These are phyloP conservation scores for Ascochyta clinopodiicola DNA, from an alignment of 2,329 filamentous ascomycete species.

Conservation along the genomic window DNA sequence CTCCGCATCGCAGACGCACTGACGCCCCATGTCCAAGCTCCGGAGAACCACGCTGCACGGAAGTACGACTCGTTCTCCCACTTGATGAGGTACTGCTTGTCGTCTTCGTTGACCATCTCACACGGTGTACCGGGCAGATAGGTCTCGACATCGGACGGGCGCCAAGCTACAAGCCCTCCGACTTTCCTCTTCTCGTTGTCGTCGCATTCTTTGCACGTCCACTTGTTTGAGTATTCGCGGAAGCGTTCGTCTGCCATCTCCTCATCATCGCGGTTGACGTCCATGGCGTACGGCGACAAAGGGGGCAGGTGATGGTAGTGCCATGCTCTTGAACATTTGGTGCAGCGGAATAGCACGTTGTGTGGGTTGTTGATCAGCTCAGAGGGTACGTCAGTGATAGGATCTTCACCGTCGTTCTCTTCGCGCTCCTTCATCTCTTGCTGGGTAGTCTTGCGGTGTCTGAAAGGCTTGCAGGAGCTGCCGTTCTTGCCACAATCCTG, in stretches of 20 bases:
- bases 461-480: slow-evolving; percentile 75
- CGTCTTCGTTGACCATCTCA: slow-evolving; percentile 69
- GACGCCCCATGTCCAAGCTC: slow-evolving; percentile 84
- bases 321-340: slow-evolving; percentile 75
- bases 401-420: slow-evolving; percentile 80
- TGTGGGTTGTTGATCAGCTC: slow-evolving; percentile 75
- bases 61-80: slow-evolving; percentile 84
- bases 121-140: slow-evolving; percentile 62
- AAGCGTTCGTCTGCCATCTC: slow-evolving; percentile 67
- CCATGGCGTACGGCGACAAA: slow-evolving; percentile 51
- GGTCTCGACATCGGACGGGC: slow-evolving; percentile 67
- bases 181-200: slow-evolving; percentile 68
- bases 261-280: slow-evolving; percentile 53
- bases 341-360: slow-evolving; percentile 84
- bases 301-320: slow-evolving; percentile 83
- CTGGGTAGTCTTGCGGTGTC: slow-evolving; percentile 71
- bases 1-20: slow-evolving; percentile 69
- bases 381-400: slow-evolving; percentile 68
- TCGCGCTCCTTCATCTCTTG: slow-evolving; percentile 85
- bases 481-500: slow-evolving; percentile 72
- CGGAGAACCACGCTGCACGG: slow-evolving; percentile 84
- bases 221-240: slow-evolving; percentile 74
- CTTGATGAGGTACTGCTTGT: slow-evolving; percentile 92
- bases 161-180: slow-evolving; percentile 85
- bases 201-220: slow-evolving; percentile 81